Percentiles rank a stretch among this genome's conserved stretches.
phyloP scores from a whole-genome alignment of 164 flowering plant genomes.

The Umbilicus rupestris region DNA sequence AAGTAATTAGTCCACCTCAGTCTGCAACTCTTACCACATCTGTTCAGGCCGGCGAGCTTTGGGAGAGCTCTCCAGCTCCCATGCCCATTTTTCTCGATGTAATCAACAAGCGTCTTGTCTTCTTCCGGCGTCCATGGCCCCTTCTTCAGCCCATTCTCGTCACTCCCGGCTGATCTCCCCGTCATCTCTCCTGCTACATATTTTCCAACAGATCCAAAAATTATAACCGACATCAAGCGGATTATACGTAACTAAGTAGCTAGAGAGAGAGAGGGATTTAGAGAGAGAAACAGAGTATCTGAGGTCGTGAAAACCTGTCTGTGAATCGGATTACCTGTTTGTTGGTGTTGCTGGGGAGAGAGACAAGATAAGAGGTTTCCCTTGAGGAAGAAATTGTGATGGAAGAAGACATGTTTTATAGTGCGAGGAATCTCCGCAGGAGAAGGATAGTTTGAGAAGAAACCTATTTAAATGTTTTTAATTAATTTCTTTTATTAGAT shows the following conservation, averaged over 20 bases:
- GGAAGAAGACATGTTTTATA: neutral
- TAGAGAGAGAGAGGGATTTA: neutral
- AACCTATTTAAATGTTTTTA: neutral
- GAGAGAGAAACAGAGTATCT: neutral
- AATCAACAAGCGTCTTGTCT: slow-evolving; percentile 28
- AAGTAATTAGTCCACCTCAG: slow-evolving; percentile 71
- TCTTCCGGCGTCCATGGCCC: slow-evolving; percentile 53
- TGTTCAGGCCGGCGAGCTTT: slow-evolving; percentile 49
- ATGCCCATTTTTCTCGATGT: slow-evolving; percentile 37
- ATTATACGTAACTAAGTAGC: neutral
- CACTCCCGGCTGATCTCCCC: slow-evolving; percentile 54
- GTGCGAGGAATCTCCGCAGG: neutral
- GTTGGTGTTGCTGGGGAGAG: neutral
- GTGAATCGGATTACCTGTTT: neutral
- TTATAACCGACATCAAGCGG: neutral
- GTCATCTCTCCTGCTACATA: slow-evolving; percentile 13
- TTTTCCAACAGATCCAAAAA: neutral
- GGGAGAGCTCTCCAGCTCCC: slow-evolving; percentile 57
- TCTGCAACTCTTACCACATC: slow-evolving; percentile 77
- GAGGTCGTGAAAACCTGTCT: neutral
- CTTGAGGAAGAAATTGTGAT: neutral
- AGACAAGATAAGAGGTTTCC: neutral
- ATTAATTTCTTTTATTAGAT: neutral
- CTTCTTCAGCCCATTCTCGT: slow-evolving; percentile 39
- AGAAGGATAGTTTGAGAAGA: neutral